Evolutionary conservation across 75 land plant genomes (phyloP).

Genomic region (Pseudotsuga menziesii): DNA sequence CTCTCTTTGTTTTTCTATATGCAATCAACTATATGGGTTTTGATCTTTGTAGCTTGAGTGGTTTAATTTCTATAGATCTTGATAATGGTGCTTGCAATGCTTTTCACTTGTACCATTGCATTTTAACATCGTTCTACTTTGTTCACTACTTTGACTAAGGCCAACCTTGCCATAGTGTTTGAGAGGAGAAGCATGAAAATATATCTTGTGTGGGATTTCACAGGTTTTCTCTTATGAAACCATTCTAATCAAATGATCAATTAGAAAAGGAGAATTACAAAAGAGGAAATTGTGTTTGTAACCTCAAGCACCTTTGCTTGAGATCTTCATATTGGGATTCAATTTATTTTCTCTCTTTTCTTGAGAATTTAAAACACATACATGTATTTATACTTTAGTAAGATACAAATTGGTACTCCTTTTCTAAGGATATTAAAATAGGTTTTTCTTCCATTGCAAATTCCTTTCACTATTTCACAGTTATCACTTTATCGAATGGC

Average conservation of each 20-base stretch:
- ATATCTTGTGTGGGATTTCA: no score
- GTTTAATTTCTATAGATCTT: constrained; percentile 59
- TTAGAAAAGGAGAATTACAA: no score
- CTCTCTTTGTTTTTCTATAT: constrained; percentile 76
- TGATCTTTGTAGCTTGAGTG: constrained; percentile 74
- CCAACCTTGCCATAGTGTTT: no score
- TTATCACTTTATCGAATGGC: not conserved
- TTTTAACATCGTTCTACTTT: no score
- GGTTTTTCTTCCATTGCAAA: constrained; percentile 7
- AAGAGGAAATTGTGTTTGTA: constrained; percentile 29
- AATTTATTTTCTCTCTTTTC: no score
- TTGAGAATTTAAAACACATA: no score
- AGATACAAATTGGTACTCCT: constrained; percentile 26
- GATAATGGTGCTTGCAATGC: no score
- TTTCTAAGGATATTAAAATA: constrained; percentile 52
- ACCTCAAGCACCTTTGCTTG: constrained; percentile 40
- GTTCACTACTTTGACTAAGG: no score
- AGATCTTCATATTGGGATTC: constrained; percentile 1
- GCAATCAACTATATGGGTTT: constrained; percentile 74
- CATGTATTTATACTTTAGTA: not conserved
- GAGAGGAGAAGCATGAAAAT: no score
- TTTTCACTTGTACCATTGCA: no score
- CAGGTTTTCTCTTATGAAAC: no score
- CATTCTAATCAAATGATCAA: no score
- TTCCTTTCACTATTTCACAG: not conserved